Conservation (phyloP, 106 monocot genomes). For the Allium fistulosum region DNA sequence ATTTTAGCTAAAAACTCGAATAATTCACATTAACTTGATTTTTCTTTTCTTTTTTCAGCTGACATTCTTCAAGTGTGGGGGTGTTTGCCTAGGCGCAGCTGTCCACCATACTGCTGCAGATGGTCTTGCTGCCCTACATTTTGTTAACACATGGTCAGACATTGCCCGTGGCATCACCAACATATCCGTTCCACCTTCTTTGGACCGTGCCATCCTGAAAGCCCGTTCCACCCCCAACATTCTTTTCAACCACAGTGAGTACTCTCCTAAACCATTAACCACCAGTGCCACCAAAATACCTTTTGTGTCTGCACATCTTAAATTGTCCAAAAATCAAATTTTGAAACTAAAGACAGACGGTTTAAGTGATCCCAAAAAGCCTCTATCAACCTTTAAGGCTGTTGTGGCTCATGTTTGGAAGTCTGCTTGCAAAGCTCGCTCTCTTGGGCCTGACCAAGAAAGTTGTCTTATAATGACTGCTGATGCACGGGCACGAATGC, state of each 20-base stretch:
- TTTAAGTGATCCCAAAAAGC: neutral
- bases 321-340: conserved; percentile 29
- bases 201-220: conserved; percentile 41
- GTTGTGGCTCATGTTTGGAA: conserved; percentile 49
- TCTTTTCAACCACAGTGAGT: conserved; percentile 27
- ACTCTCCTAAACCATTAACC: conserved; percentile 4
- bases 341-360: neutral
- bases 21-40: too few species aligned
- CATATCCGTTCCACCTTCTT: conserved; percentile 6
- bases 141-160: conserved; percentile 52
- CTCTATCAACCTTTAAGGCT: conserved; percentile 34
- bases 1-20: too few species aligned
- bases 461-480: conserved; percentile 34
- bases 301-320: conserved; percentile 18
- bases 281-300: neutral
- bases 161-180: conserved; percentile 19
- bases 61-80: conserved; percentile 59
- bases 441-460: conserved; percentile 7
- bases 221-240: conserved; percentile 27
- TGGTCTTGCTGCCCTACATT: conserved; percentile 34
- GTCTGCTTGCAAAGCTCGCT: conserved; percentile 39
- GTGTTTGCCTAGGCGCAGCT: conserved; percentile 36
- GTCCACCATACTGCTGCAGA: conserved; percentile 45
- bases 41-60: conserved; percentile 18
- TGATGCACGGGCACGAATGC: conserved; percentile 27